These are phyloP conservation scores for Phytophthora foliorum DNA, from an alignment of 352 stramenopile species.

Conservation along the genomic window DNA sequence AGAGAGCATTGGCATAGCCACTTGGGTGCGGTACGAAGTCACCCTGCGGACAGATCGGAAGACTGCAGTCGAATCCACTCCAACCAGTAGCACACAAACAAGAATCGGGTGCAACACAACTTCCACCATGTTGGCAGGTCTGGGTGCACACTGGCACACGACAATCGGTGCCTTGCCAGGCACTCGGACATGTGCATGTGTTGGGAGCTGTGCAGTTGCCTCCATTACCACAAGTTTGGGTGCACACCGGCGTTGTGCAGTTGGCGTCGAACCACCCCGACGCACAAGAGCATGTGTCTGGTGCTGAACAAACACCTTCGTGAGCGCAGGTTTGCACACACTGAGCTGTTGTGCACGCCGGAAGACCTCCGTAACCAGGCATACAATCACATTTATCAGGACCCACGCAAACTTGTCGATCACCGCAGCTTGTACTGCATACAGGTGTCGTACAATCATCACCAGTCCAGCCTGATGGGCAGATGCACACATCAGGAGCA, in stretches of 20 bases:
- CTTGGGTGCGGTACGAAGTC: conserved; percentile 91
- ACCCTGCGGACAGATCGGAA: conserved; percentile 95
- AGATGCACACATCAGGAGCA: conserved; percentile 89
- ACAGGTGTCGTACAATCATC: conserved; percentile 90
- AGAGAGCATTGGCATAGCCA: conserved; percentile 63
- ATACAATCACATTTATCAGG: conserved; percentile 94
- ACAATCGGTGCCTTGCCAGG: conserved; percentile 94
- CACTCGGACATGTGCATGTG: conserved; percentile 88
- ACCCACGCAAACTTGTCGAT: conserved; percentile 91
- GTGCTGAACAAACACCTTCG: conserved; percentile 88
- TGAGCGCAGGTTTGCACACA: conserved; percentile 94
- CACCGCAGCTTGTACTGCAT: conserved; percentile 58
- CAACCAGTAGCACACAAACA: conserved; percentile 95
- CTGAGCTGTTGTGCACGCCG: conserved; percentile 75
- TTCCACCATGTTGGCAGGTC: conserved; percentile 90
- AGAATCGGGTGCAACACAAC: conserved; percentile 94
- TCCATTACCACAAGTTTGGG: conserved; percentile 97
- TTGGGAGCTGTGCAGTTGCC: conserved; percentile 95
- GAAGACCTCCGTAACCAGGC: conserved; percentile 89
- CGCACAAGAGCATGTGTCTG: conserved; percentile 94
- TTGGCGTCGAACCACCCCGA: conserved; percentile 97
- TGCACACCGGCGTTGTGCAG: conserved; percentile 96
- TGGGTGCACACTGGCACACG: conserved; percentile 93
- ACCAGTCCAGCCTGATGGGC: conserved; percentile 89
- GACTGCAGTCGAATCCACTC: conserved; percentile 93